Evolutionary conservation across 768 basidiomycete species (phyloP).

Genomic region (Nidularia pulvinata): DNA sequence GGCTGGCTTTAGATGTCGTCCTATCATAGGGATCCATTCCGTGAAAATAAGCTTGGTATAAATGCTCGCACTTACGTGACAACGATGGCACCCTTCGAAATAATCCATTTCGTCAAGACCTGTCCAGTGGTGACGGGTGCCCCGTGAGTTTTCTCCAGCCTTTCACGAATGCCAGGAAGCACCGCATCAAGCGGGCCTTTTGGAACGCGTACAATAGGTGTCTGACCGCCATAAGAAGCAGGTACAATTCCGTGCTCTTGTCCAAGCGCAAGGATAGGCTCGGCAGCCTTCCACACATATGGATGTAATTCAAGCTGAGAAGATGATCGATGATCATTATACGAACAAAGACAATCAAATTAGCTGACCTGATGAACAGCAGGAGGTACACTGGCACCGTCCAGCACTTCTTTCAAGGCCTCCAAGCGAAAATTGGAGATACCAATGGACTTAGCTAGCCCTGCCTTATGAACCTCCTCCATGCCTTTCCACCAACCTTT

Average conservation of each 20-base stretch:
- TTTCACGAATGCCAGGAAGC: slow-evolving; percentile 46
- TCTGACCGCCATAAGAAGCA: slow-evolving; percentile 66
- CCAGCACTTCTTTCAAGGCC: slow-evolving; percentile 51
- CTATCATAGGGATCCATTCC: slow-evolving; percentile 16
- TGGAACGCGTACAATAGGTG: slow-evolving; percentile 32
- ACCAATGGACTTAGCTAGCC: slow-evolving; percentile 57
- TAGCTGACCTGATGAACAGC: slow-evolving; percentile 66
- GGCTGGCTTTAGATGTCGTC: slow-evolving; percentile 44
- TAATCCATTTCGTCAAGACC: slow-evolving; percentile 68
- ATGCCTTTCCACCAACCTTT: slow-evolving; percentile 58
- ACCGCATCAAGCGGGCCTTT: slow-evolving; percentile 64
- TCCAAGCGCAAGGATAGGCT: slow-evolving; percentile 53
- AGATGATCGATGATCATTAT: background rate
- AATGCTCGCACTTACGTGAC: slow-evolving; percentile 49
- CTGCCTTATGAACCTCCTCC: slow-evolving; percentile 51
- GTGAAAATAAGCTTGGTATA: background rate
- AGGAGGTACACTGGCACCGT: slow-evolving; percentile 50
- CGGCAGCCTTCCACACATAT: slow-evolving; percentile 63
- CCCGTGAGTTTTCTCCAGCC: slow-evolving; percentile 41
- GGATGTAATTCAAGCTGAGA: slow-evolving; percentile 67
- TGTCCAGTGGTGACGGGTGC: slow-evolving; percentile 53
- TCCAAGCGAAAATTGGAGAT: slow-evolving; percentile 67
- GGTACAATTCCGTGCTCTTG: slow-evolving; percentile 60
- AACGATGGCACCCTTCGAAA: slow-evolving; percentile 60
- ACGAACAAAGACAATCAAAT: background rate